Conservation (phyloP, 805 yeast genomes). For the Candida orba region DNA sequence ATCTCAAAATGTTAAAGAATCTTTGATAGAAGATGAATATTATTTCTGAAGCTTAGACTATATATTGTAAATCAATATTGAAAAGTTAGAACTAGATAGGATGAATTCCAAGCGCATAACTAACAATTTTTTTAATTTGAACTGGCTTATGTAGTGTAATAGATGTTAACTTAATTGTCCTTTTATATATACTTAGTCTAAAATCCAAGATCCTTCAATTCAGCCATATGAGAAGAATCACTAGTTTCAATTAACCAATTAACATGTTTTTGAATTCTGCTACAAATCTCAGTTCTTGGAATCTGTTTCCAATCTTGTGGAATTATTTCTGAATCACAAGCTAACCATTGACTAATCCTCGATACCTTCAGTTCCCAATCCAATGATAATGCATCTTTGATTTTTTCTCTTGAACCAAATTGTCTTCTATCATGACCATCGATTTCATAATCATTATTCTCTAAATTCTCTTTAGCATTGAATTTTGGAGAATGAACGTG, state of each 20-base stretch:
- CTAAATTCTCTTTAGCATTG: constrained; percentile 19
- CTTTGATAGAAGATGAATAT: too few species aligned
- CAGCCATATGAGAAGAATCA: constrained; percentile 24
- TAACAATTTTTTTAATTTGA: too few species aligned
- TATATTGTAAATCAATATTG: too few species aligned
- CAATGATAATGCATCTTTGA: constrained; percentile 13
- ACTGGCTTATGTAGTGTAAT: too few species aligned
- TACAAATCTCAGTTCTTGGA: constrained; percentile 17
- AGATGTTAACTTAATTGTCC: too few species aligned
- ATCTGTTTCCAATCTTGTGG: constrained; percentile 22
- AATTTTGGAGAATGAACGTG: constrained; percentile 25
- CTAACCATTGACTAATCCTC: constrained; percentile 23
- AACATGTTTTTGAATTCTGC: constrained; percentile 21
- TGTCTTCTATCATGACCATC: constrained; percentile 23
- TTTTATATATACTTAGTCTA: not conserved
- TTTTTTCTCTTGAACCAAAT: constrained; percentile 22
- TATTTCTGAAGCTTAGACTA: too few species aligned
- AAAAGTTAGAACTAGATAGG: too few species aligned
- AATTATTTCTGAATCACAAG: constrained; percentile 22
- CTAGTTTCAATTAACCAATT: constrained; percentile 22
- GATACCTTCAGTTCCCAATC: constrained; percentile 24
- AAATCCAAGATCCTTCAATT: constrained; percentile 18
- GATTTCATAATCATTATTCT: constrained; percentile 17
- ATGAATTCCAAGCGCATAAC: not conserved
- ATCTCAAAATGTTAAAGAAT: too few species aligned